Conservation (phyloP, 2,329 filamentous ascomycete species). For the Colletotrichum sp. region DNA sequence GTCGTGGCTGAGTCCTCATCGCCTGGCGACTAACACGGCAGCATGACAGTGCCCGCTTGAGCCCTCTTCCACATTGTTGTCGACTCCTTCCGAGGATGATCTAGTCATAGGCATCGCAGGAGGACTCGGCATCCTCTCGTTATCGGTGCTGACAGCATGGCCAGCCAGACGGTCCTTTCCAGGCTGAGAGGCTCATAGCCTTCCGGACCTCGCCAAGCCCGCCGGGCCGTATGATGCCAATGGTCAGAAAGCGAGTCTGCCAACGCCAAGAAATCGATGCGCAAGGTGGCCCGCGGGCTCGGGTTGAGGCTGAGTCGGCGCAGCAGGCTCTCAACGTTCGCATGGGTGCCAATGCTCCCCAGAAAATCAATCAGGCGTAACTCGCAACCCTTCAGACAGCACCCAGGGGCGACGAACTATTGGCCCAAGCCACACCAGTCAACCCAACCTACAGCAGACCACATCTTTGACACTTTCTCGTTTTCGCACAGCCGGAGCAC, state of each 20-base stretch:
- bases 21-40: background rate
- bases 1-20: background rate
- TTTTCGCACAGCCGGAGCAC: constrained; percentile 8
- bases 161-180: background rate
- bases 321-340: background rate
- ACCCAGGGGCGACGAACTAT: background rate
- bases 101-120: background rate
- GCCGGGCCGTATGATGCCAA: background rate
- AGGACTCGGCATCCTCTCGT: background rate
- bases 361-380: background rate
- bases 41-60: background rate
- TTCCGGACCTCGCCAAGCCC: background rate
- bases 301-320: constrained; percentile 11
- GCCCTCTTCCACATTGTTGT: background rate
- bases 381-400: background rate
- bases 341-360: background rate
- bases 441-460: background rate
- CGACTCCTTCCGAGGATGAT: background rate
- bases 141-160: background rate
- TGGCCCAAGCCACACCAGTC: constrained; percentile 2
- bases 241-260: background rate
- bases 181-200: background rate
- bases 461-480: background rate
- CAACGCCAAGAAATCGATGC: background rate
- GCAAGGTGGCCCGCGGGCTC: background rate